Base-by-base conservation (phyloP, 208 protist species). In the Strigomonas culicis region DNA sequence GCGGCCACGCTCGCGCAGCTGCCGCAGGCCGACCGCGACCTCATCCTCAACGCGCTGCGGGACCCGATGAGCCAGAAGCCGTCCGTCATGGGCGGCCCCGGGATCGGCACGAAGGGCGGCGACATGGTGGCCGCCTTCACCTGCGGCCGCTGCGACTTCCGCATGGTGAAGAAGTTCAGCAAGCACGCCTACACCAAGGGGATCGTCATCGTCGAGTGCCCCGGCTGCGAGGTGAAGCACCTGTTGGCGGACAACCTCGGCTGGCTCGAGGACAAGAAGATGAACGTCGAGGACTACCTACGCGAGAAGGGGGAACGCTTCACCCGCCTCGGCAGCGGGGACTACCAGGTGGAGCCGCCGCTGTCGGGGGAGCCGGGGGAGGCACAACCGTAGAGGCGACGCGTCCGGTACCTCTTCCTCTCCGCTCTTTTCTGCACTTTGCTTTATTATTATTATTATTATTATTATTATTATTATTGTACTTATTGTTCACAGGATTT, bases 241-340 rank as follows among this genome's bases (percentile, higher is more conserved):
- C 75, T 97, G 22, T 66, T 97, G 36, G 93, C 93, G 0, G 93
- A 97, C 70, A 94, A 97, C 74, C 72, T 97, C 32, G 91, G 91
- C 39, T 97, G 91, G 90, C 79, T 96, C 69, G 66, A 78, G 27
- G 82, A 92, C 66, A 79, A 82, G 53, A 66, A 77, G 24, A 79
- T 63, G 34, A 96, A 80, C 72, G 81, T 95, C 65, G 91, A 96
- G 73, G 88, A 96, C 50, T 90, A 89, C 21, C 66, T 95, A 41
- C 61, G 75, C 7, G 83, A 84, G 56, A 88, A 86, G 57, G 84
- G 85, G 0, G 85, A 95, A 63, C 68, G 68, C 34, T 91, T 94
- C 68, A 61, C 79, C 0, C 81, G 75, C 17, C 72, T 94, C 62
- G 84, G 88, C 17, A 61, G 60, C n/a, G 77, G 68, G 22, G 84